Conservation (phyloP, 1,139 yeast genomes). For the Arxiozyma slooffiae region DNA sequence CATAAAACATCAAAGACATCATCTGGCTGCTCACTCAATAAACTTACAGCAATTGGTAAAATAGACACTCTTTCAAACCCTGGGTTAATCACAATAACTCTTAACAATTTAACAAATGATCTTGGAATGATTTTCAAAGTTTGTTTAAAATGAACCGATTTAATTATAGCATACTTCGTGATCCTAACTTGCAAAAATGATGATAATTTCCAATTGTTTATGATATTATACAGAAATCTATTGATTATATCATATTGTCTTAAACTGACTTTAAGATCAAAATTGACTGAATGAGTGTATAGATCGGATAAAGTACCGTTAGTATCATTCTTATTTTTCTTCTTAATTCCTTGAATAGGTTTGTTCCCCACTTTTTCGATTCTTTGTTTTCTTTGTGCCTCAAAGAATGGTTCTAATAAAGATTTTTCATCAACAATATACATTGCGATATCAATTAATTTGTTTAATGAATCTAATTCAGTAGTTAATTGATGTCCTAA, state of each 20-base stretch:
- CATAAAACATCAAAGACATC: conserved; percentile 48
- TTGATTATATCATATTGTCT: conserved; percentile 36
- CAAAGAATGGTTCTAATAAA: conserved; percentile 23
- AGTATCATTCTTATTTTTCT: conserved; percentile 38
- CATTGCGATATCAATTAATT: conserved; percentile 31
- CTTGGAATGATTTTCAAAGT: conserved; percentile 22
- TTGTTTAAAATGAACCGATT: conserved; percentile 22
- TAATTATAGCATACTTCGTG: conserved; percentile 43
- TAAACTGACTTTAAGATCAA: conserved; percentile 37
- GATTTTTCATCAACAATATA: conserved; percentile 28
- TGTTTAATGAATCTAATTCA: conserved; percentile 30
- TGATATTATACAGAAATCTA: conserved; percentile 40
- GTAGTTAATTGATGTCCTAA: conserved; percentile 27
- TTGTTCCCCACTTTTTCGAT: conserved; percentile 19
- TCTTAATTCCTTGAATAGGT: conserved; percentile 12
- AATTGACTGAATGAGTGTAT: conserved; percentile 56
- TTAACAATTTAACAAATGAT: conserved; percentile 36
- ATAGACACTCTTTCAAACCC: conserved; percentile 51
- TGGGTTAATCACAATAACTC: conserved; percentile 53
- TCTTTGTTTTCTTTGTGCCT: conserved; percentile 12
- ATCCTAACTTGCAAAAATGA: conserved; percentile 56
- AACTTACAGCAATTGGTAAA: conserved; percentile 57
- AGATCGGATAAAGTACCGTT: conserved; percentile 53
- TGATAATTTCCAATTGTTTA: conserved; percentile 45
- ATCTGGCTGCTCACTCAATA: conserved; percentile 31